phyloP scores from a whole-genome alignment of 163 green algal species.

The Trebouxiophyceae sp. region DNA sequence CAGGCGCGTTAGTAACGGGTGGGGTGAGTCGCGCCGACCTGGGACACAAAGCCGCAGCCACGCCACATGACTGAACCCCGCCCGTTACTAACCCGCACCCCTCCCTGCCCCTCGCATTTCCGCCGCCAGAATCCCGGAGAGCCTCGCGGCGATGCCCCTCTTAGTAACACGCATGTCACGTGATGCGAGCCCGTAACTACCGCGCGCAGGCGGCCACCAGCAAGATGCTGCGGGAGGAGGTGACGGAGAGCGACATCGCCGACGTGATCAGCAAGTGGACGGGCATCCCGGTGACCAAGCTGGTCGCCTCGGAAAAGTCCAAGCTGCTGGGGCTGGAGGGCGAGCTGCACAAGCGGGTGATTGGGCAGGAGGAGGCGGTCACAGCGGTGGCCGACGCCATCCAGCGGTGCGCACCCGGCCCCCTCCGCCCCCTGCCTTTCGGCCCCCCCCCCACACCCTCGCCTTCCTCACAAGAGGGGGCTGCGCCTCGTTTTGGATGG shows the following conservation, averaged over 20 bases:
- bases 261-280: slow-evolving; percentile 91
- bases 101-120: too few species aligned
- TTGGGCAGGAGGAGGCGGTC: slow-evolving; percentile 64
- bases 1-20: too few species aligned
- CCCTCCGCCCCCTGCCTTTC: neutral
- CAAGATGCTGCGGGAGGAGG: slow-evolving; percentile 80
- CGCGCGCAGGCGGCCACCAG: neutral
- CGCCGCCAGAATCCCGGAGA: too few species aligned
- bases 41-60: too few species aligned
- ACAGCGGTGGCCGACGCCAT: slow-evolving; percentile 67
- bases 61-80: neutral
- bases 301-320: slow-evolving; percentile 71
- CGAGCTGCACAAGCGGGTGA: slow-evolving; percentile 75
- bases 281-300: slow-evolving; percentile 86
- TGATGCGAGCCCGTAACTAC: too few species aligned
- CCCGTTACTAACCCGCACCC: too few species aligned
- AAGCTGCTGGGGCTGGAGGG: slow-evolving; percentile 87
- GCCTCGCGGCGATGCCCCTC: too few species aligned
- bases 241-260: slow-evolving; percentile 86
- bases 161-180: too few species aligned
- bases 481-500: too few species aligned
- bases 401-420: slow-evolving; percentile 29
- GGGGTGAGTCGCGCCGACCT: too few species aligned
- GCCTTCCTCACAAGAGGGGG: too few species aligned
- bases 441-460: too few species aligned